Percentiles rank a stretch among this genome's conserved stretches.
Conservation (phyloP, 805 yeast genomes). For the Pichia scutulata region DNA sequence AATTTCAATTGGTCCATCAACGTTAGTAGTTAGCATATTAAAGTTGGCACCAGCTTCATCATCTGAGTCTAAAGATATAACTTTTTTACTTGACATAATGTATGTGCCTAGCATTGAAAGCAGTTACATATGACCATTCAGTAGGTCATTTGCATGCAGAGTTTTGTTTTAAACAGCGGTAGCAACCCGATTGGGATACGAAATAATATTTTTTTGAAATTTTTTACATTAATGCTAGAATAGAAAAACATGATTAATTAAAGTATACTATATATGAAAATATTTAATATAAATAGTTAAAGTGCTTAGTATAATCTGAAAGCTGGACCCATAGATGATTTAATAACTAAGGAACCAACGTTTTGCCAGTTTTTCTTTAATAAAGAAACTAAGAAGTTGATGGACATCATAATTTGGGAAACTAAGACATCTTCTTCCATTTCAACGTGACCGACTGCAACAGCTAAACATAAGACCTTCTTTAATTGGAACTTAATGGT, state of each 20-base stretch:
- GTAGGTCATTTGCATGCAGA: no score
- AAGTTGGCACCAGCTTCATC: neutral
- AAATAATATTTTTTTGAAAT: no score
- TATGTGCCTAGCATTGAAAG: neutral
- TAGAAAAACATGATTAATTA: neutral
- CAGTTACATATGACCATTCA: no score
- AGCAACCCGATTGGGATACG: neutral
- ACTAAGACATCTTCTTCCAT: conserved; percentile 95
- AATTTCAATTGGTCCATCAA: neutral
- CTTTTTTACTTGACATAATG: neutral
- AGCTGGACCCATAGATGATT: conserved; percentile 99
- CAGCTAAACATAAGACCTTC: conserved; percentile 99
- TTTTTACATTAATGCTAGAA: neutral
- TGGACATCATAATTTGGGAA: conserved; percentile 97
- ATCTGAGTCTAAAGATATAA: neutral
- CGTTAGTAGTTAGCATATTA: neutral
- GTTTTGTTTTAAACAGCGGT: no score
- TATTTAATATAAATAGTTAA: conserved; percentile 1
- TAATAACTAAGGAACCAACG: conserved; percentile 98
- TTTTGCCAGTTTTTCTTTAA: conserved; percentile 99
- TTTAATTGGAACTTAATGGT: conserved; percentile 99
- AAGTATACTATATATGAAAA: neutral
- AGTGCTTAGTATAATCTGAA: conserved; percentile 91
- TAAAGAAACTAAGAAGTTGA: conserved; percentile 98
- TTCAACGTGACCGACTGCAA: conserved; percentile 99